These are phyloP conservation scores for Pyronema omphalodes DNA, from an alignment of 495 filamentous ascomycete species.

Conservation along the genomic window DNA sequence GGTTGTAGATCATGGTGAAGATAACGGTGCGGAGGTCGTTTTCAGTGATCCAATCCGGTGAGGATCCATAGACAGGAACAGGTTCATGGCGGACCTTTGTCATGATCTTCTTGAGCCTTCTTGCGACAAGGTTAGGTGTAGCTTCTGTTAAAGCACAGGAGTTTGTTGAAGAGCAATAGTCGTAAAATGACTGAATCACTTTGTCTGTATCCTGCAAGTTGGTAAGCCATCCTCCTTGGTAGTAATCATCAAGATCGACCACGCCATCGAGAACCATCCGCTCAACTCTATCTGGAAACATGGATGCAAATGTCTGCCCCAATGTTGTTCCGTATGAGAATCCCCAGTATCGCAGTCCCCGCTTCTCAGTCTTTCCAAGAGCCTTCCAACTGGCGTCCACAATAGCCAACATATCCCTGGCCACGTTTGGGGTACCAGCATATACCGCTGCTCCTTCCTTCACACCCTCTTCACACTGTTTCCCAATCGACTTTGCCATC, in stretches of 20 bases:
- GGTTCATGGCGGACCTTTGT: conserved; percentile 31
- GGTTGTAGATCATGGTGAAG: conserved; percentile 38
- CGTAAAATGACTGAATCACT: conserved; percentile 36
- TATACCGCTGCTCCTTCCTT: conserved; percentile 3
- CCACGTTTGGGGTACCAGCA: conserved; percentile 16
- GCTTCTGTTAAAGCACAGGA: conserved; percentile 31
- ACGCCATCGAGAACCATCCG: conserved; percentile 33
- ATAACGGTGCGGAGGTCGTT: conserved; percentile 29
- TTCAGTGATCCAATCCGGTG: conserved; percentile 25
- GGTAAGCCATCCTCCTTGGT: conserved; percentile 29
- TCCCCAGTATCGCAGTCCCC: conserved; percentile 36
- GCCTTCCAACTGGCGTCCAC: conserved; percentile 12
- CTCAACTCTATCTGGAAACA: conserved; percentile 33
- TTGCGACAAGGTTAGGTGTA: conserved; percentile 28
- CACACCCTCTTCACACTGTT: conserved; percentile 1
- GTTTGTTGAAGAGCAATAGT: conserved; percentile 29
- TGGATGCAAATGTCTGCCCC: conserved; percentile 33
- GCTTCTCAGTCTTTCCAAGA: conserved; percentile 21
- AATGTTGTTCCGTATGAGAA: conserved; percentile 37
- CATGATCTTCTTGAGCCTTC: conserved; percentile 29
- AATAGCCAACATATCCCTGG: conserved; percentile 21
- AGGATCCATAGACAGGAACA: conserved; percentile 26
- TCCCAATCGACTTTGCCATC: conserved; percentile 2
- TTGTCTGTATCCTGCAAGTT: conserved; percentile 36
- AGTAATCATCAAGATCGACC: conserved; percentile 32